Evolutionary conservation across 345 rosid species (phyloP).

Genomic region (Pugionium dolabratum): DNA sequence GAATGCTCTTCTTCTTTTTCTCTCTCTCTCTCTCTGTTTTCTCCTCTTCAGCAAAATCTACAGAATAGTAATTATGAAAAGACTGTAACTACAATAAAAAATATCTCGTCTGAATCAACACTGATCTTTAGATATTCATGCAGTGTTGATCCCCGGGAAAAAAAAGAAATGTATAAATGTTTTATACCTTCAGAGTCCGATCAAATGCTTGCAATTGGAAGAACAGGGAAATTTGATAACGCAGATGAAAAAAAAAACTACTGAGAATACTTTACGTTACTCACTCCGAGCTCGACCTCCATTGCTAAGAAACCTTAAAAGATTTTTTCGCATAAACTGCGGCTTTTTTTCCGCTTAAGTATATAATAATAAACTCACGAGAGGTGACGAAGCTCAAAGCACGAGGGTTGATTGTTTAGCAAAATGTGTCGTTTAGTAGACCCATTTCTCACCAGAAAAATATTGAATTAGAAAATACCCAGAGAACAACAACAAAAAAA

Average conservation of each 20-base stretch:
- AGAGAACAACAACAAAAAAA: background rate
- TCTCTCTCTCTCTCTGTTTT: background rate
- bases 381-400: slow-evolving; percentile 35
- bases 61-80: slow-evolving; percentile 10
- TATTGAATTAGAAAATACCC: background rate
- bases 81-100: slow-evolving; percentile 21
- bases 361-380: slow-evolving; percentile 26
- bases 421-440: slow-evolving; percentile 39
- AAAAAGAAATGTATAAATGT: background rate
- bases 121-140: slow-evolving; percentile 26
- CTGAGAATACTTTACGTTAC: slow-evolving; percentile 5
- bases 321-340: no score
- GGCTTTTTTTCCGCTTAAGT: no score
- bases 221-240: background rate
- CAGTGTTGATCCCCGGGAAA: slow-evolving; percentile 19
- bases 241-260: background rate
- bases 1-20: slow-evolving; percentile 16
- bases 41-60: slow-evolving; percentile 7
- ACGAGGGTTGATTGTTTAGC: slow-evolving; percentile 38
- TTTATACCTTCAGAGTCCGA: slow-evolving; percentile 31
- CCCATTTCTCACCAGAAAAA: slow-evolving; percentile 32
- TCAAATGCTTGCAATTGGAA: slow-evolving; percentile 29
- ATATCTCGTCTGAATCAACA: background rate
- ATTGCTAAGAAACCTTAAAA: slow-evolving; percentile 21
- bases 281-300: slow-evolving; percentile 27